Evolutionary conservation across 139 green algal species (phyloP).

Genomic region (Coccomyxa sp.): DNA sequence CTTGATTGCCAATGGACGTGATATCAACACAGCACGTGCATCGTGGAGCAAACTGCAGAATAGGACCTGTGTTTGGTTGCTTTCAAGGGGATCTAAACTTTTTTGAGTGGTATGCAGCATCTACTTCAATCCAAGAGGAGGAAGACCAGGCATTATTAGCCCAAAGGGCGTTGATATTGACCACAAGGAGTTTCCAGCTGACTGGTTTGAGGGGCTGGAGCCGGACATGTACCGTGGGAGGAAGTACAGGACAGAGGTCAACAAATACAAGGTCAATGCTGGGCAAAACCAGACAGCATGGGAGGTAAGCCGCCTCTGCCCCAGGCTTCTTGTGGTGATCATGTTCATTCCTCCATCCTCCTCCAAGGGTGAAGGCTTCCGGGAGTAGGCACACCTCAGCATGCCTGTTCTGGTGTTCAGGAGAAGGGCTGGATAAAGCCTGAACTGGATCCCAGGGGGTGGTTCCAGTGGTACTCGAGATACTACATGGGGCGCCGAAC

Average conservation of each 20-base stretch:
- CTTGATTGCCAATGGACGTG: too few relatives aligned
- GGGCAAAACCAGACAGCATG: conserved; percentile 53
- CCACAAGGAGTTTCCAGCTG: conserved; percentile 38
- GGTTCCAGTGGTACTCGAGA: conserved; percentile 54
- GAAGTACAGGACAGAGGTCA: conserved; percentile 28
- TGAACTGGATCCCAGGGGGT: conserved; percentile 35
- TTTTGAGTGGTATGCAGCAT: conserved; percentile 23
- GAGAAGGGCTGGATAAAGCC: conserved; percentile 7
- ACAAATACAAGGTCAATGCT: conserved; percentile 49
- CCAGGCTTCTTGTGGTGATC: too few relatives aligned
- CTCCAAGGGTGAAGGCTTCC: neutral
- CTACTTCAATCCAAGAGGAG: conserved; percentile 54
- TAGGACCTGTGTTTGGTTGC: too few relatives aligned
- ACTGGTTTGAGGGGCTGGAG: conserved; percentile 46
- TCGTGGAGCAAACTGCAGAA: neutral
- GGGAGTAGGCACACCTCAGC: conserved; percentile 18
- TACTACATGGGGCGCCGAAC: conserved; percentile 41
- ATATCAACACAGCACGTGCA: neutral
- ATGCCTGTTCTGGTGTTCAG: neutral
- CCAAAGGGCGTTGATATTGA: conserved; percentile 22
- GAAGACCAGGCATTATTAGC: conserved; percentile 37
- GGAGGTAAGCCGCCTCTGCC: conserved; percentile 25
- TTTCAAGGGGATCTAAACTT: neutral
- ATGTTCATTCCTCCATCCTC: too few relatives aligned
- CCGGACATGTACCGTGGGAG: conserved; percentile 26